Evolutionary conservation across 169 alveolate species (phyloP).

Genomic region (Plasmodium inui): DNA sequence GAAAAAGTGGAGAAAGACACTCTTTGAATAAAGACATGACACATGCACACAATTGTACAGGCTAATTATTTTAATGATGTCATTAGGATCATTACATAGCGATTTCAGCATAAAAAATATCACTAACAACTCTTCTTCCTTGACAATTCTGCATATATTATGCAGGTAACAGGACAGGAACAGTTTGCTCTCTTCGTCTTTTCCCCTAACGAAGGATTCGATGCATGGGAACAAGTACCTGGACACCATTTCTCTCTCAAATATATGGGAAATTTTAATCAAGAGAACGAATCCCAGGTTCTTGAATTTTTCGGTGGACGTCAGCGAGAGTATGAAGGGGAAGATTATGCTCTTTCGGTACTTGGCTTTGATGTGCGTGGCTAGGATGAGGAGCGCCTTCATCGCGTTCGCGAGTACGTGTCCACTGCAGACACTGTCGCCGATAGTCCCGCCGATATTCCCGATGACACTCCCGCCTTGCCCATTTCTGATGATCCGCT

Average conservation of each 20-base stretch:
- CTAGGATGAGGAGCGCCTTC: slow-evolving; percentile 52
- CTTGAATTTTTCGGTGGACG: slow-evolving; percentile 17
- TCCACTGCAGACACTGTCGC: neutral
- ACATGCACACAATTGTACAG: slow-evolving; percentile 65
- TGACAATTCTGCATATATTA: slow-evolving; percentile 40
- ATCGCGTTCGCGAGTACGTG: slow-evolving; percentile 13
- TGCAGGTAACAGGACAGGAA: slow-evolving; percentile 30
- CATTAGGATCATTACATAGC: slow-evolving; percentile 54
- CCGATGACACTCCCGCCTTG: neutral
- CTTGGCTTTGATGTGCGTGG: slow-evolving; percentile 52
- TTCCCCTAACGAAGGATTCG: slow-evolving; percentile 1
- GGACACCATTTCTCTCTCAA: slow-evolving; percentile 32
- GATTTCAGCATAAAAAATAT: slow-evolving; percentile 1
- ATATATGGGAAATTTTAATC: slow-evolving; percentile 36
- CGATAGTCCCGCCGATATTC: neutral
- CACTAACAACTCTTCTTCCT: slow-evolving; percentile 21
- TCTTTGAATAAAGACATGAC: slow-evolving; percentile 34
- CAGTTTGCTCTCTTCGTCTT: slow-evolving; percentile 17
- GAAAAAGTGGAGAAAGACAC: slow-evolving; percentile 21
- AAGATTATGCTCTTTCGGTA: slow-evolving; percentile 21
- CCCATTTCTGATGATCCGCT: slow-evolving; percentile 20
- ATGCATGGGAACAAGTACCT: slow-evolving; percentile 27
- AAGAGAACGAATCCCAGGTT: slow-evolving; percentile 36
- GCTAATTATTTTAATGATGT: slow-evolving; percentile 49
- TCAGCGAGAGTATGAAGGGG: slow-evolving; percentile 38